Evolutionary conservation across 106 monocot species (phyloP).

Genomic region (Hemerocallis citrina): DNA sequence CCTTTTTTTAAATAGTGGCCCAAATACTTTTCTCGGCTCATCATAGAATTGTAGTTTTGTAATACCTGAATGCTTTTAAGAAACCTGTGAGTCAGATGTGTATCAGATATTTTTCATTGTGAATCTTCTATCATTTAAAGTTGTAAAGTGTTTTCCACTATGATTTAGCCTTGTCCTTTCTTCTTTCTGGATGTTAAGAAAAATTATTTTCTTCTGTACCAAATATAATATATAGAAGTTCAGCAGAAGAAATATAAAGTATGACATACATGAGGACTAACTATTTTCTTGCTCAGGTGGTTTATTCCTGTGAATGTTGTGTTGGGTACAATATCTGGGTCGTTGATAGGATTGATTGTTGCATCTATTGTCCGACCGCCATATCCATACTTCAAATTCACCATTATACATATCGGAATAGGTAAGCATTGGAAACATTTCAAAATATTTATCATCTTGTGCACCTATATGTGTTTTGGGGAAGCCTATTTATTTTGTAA

Average conservation of each 20-base stretch:
- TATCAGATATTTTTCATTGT: no score
- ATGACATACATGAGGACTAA: no score
- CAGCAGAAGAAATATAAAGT: no score
- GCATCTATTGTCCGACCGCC: constrained; percentile 75
- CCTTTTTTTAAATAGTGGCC: no score
- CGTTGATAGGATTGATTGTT: constrained; percentile 76
- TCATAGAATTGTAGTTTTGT: no score
- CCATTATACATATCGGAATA: constrained; percentile 87
- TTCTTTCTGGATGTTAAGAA: neutral
- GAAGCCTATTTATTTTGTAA: no score
- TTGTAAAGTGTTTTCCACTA: no score
- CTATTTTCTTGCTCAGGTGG: constrained; percentile 66
- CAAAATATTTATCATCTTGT: constrained; percentile 40
- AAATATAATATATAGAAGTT: neutral
- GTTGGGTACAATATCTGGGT: constrained; percentile 61
- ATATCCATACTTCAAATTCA: constrained; percentile 94
- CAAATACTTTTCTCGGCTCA: no score
- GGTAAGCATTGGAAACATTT: constrained; percentile 29
- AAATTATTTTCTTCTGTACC: constrained; percentile 1
- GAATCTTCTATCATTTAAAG: no score
- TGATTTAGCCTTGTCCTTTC: neutral
- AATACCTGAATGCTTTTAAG: no score
- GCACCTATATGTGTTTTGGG: no score
- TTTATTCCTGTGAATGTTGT: constrained; percentile 85
- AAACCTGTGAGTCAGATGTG: no score